Evolutionary conservation across 2,329 filamentous ascomycete species (phyloP).

Genomic region (Trichoderma koningii): DNA sequence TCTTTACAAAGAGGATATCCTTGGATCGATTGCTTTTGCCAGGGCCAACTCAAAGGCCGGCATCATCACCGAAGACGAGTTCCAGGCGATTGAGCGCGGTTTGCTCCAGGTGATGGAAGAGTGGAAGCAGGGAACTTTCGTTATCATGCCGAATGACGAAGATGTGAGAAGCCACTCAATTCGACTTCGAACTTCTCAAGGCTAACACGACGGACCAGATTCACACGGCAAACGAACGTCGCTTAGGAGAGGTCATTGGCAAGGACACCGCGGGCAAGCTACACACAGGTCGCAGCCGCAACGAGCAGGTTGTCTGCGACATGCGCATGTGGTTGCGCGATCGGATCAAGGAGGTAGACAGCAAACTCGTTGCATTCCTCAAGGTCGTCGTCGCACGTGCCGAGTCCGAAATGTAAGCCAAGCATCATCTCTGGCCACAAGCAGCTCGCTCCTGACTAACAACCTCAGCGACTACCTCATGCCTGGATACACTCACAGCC

Average conservation of each 20-base stretch:
- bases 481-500: constrained; percentile 87
- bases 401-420: constrained; percentile 62
- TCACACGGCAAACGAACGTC: constrained; percentile 69
- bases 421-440: background rate
- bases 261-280: constrained; percentile 84
- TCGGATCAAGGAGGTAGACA: constrained; percentile 69
- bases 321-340: constrained; percentile 81
- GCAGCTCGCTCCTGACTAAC: background rate
- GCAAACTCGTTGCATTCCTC: constrained; percentile 67
- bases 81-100: constrained; percentile 71
- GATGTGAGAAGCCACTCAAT: constrained; percentile 31
- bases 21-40: constrained; percentile 79
- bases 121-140: constrained; percentile 55
- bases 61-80: constrained; percentile 73
- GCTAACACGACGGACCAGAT: constrained; percentile 35
- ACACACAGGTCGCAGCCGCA: constrained; percentile 83
- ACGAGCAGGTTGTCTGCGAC: constrained; percentile 87
- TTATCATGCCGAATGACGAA: constrained; percentile 58
- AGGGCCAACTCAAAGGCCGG: constrained; percentile 74
- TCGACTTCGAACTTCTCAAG: background rate
- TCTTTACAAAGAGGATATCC: constrained; percentile 80
- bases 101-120: constrained; percentile 61
- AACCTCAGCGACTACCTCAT: constrained; percentile 63
- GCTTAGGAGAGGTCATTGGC: constrained; percentile 80
- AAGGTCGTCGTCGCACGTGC: constrained; percentile 68